Base-by-base conservation (phyloP, 106 monocot species). In the Alisma plantagoaquatica region DNA sequence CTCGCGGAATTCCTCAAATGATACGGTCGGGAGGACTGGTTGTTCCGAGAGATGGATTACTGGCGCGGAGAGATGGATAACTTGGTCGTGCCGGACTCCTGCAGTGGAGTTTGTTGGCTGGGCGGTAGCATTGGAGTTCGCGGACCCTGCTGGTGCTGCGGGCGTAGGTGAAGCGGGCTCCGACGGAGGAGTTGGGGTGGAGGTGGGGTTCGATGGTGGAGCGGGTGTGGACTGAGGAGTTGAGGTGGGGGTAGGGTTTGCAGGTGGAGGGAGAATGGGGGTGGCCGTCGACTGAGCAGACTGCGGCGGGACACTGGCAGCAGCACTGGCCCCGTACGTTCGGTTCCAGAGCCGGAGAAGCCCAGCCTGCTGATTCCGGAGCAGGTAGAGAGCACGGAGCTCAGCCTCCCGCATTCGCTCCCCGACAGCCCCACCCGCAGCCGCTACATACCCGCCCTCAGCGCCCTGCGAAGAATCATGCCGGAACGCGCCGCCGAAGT, bases 391-490 rank as follows among this genome's bases (percentile, higher is more conserved):
- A 1, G 74, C 81, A 6, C 38, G 58, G 43, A 81, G 74, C 64
- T 81, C 81, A 24, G 81, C 60, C 19, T 87, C 81, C n/a, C 74
- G 68, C 81, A 81, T 74, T 18, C 56, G 63, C 4, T 69, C 38
- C n/a, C 33, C 63, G 2, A 59, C 31, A 16, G 41, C 41, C 0
- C 12, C 41, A 19, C 61, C 38, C 30, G 6, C 47, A 14, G 67
- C n/a, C n/a, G n/a, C n/a, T n/a, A n/a, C n/a, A n/a, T n/a, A n/a
- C n/a, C n/a, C n/a, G n/a, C n/a, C n/a, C n/a, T n/a, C n/a, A 17
- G 16, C 11, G 17, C 35, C 47, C 18, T 23, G 46, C 18, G 50
- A 62, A 28, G 64, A 47, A n/a, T n/a, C 47, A 23, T 42, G 50
- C 16, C 30, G 38, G 51, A 56, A 49, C 52, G 73, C 16, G 24